phyloP scores from a whole-genome alignment of 1,139 yeast genomes.

The Hanseniaspora gamundiae region DNA sequence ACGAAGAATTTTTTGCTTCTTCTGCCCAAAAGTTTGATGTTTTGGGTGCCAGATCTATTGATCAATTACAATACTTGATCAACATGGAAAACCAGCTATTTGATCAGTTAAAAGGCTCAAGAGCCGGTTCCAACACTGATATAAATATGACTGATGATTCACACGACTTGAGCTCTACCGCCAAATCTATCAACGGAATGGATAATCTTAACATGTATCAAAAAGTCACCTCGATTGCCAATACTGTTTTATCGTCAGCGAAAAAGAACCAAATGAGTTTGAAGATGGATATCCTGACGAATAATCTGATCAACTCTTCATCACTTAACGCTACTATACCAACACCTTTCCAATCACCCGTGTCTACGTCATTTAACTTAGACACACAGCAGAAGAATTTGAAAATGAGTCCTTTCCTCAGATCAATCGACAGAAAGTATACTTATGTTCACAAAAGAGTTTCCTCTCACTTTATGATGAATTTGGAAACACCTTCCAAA shows the following conservation, averaged over 20 bases:
- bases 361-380: neutral
- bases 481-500: conserved; percentile 1
- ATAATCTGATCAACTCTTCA: neutral
- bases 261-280: neutral
- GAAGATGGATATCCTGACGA: neutral
- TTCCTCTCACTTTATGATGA: neutral
- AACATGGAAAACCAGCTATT: conserved; percentile 26
- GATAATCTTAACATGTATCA: conserved; percentile 25
- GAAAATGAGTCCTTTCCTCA: conserved; percentile 5
- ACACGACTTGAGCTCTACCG: neutral
- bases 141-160: neutral
- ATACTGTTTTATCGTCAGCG: conserved; percentile 18
- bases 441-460: neutral
- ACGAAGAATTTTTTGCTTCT: neutral
- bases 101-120: conserved; percentile 5
- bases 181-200: conserved; percentile 17
- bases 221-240: conserved; percentile 24
- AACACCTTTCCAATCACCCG: neutral
- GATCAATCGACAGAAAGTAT: conserved; percentile 7
- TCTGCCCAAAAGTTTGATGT: conserved; percentile 42
- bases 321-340: neutral
- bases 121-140: neutral
- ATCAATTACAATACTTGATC: conserved; percentile 43
- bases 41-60: conserved; percentile 66
- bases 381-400: neutral